Percentiles rank a stretch among this genome's conserved stretches.
phyloP scores from a whole-genome alignment of 2,329 filamentous ascomycete species.

The Stemphylium beticola region DNA sequence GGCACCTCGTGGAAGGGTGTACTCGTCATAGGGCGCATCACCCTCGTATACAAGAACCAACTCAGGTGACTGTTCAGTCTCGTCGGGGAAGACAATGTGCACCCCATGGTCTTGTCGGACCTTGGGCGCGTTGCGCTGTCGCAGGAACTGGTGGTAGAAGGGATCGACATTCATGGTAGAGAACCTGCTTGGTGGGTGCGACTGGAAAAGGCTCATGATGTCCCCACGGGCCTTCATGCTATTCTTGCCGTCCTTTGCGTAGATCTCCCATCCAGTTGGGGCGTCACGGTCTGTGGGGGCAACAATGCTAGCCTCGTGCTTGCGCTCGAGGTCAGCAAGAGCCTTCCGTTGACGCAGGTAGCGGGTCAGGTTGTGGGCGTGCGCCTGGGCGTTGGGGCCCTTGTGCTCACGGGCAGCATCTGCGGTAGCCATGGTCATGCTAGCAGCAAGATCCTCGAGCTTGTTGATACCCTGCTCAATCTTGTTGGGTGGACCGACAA shows the following conservation, averaged over 20 bases:
- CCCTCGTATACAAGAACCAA: conserved; percentile 79
- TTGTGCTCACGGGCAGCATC: conserved; percentile 84
- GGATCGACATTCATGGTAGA: conserved; percentile 72
- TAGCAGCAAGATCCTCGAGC: conserved; percentile 86
- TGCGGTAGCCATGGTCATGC: conserved; percentile 82
- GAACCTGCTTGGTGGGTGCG: conserved; percentile 76
- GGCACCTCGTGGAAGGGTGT: conserved; percentile 61
- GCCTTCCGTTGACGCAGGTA: conserved; percentile 85
- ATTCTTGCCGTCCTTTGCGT: conserved; percentile 85
- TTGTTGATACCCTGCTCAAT: conserved; percentile 79
- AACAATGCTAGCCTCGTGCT: conserved; percentile 86
- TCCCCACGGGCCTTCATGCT: conserved; percentile 76
- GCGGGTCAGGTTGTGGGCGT: conserved; percentile 84
- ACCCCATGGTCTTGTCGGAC: conserved; percentile 75
- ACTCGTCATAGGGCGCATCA: conserved; percentile 58
- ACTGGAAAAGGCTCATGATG: conserved; percentile 74
- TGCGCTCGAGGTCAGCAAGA: conserved; percentile 79
- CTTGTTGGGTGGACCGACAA: conserved; percentile 78
- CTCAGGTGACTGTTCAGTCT: conserved; percentile 63
- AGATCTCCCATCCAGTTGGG: conserved; percentile 83
- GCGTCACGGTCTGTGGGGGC: conserved; percentile 73
- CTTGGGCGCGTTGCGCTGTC: conserved; percentile 66
- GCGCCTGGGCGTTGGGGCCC: conserved; percentile 72
- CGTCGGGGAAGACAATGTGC: conserved; percentile 73
- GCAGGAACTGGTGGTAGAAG: conserved; percentile 78